Evolutionary conservation across 192 early-diverging fungal genomes (phyloP), one percentile per base, ranked within the genome.

Genomic region (Coemansia asiatica): DNA sequence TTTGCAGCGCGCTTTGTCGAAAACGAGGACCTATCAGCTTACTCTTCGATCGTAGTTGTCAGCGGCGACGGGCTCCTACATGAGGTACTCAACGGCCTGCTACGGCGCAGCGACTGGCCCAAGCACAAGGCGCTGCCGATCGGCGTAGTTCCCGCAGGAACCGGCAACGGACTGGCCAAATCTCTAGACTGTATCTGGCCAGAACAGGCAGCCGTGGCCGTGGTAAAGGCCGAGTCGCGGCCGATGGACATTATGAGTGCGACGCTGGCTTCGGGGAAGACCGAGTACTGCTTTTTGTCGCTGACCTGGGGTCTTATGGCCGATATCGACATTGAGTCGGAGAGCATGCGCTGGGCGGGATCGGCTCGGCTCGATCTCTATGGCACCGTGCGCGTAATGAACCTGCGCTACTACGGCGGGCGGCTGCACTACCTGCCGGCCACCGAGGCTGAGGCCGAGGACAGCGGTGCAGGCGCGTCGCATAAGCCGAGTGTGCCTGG

Each of bases 261-360:
- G 4, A 81, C 83, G 21, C 63, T 79, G 54, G 68, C 66, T 0
- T 67, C 67, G 1, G 82, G 83, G 9, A 64, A 56, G n/a, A 73
- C 67, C 16, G 73, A 83, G 22, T 81, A 86, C 47, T 79, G 85
- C 27, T 83, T 85, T 66, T 63, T 87, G 31, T 72, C 83, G 5
- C 71, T 85, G 67, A 82, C 80, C 28, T 87, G 85, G 86, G 86
- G 85, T 0, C 68, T 86, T 68, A 67, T 84, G 38, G 83, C 83
- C 7, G 86, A 87, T 56, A 71, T 86, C 5, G 86, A 87, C 33
- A 86, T 87, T 31, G 86, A 87, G 60, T 86, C 85, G 2, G 86
- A 87, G 65, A 81, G 69, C 65, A 72, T 84, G 67, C 71, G 82
- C 2, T 84, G 82, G 82, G 82, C 82, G 0, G 82, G 82, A 4